These are phyloP conservation scores for Arxiozyma slooffiae DNA, from an alignment of 1,139 yeast species.

Conservation along the genomic window DNA sequence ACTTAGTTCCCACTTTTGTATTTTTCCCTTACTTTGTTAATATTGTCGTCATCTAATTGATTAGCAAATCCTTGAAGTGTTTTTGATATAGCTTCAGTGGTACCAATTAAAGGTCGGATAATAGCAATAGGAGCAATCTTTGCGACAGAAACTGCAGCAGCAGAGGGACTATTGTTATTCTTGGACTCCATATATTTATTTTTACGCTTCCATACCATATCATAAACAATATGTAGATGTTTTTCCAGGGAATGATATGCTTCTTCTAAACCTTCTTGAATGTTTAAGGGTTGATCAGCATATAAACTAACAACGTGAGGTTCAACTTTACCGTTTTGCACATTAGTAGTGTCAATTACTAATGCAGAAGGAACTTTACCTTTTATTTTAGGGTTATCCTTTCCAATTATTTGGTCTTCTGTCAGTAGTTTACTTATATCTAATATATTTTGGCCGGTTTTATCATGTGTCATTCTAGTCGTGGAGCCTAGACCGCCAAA, in stretches of 20 bases:
- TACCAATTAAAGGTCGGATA: slow-evolving; percentile 81
- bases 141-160: slow-evolving; percentile 52
- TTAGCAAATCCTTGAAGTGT: slow-evolving; percentile 78
- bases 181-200: slow-evolving; percentile 43
- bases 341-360: slow-evolving; percentile 18
- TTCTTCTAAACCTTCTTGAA: slow-evolving; percentile 59
- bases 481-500: slow-evolving; percentile 25
- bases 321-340: slow-evolving; percentile 32
- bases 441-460: neutral
- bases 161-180: slow-evolving; percentile 54
- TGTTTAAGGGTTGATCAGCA: slow-evolving; percentile 70
- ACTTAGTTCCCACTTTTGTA: slow-evolving; percentile 31
- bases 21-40: slow-evolving; percentile 42
- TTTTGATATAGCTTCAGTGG: slow-evolving; percentile 81
- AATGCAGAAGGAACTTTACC: slow-evolving; percentile 23
- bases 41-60: slow-evolving; percentile 59
- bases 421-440: slow-evolving; percentile 14
- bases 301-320: slow-evolving; percentile 60
- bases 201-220: slow-evolving; percentile 47
- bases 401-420: slow-evolving; percentile 28
- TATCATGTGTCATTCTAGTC: slow-evolving; percentile 11
- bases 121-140: slow-evolving; percentile 72
- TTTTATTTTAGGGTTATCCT: slow-evolving; percentile 20
- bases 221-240: slow-evolving; percentile 57
- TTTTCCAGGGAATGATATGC: slow-evolving; percentile 68